phyloP scores from a whole-genome alignment of 768 basidiomycete species.

The Suillus sp. region DNA sequence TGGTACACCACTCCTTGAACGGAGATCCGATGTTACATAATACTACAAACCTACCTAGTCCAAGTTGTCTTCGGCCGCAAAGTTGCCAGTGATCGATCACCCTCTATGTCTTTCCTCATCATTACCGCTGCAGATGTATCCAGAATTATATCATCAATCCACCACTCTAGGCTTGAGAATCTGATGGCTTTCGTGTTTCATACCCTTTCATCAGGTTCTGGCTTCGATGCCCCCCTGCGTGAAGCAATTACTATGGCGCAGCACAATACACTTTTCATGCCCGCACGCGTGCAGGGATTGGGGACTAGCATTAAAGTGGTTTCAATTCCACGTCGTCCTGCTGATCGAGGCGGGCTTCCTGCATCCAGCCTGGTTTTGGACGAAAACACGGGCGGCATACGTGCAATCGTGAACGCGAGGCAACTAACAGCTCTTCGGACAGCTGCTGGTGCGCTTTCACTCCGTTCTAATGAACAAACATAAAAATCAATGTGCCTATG shows the following conservation, averaged over 20 bases:
- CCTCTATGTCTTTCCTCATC: slow-evolving; percentile 54
- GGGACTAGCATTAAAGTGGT: slow-evolving; percentile 83
- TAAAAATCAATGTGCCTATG: background rate
- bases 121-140: slow-evolving; percentile 65
- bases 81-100: too few relatives aligned
- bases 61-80: too few relatives aligned
- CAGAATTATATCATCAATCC: slow-evolving; percentile 45
- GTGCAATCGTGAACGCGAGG: slow-evolving; percentile 77
- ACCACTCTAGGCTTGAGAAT: slow-evolving; percentile 46
- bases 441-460: slow-evolving; percentile 60
- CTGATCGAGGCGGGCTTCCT: slow-evolving; percentile 60
- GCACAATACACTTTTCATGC: slow-evolving; percentile 82
- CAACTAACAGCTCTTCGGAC: slow-evolving; percentile 79
- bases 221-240: slow-evolving; percentile 53
- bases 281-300: slow-evolving; percentile 55
- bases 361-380: slow-evolving; percentile 78
- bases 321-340: slow-evolving; percentile 56
- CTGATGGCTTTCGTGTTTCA: slow-evolving; percentile 64
- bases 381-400: slow-evolving; percentile 66
- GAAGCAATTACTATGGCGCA: slow-evolving; percentile 51
- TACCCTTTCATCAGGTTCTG: slow-evolving; percentile 40
- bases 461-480: background rate
- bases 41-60: too few relatives aligned
- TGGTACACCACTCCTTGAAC: too few relatives aligned
- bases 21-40: too few relatives aligned